phyloP scores from a whole-genome alignment of 1,284 basidiomycete species.

The Marasmius tenuissimus region DNA sequence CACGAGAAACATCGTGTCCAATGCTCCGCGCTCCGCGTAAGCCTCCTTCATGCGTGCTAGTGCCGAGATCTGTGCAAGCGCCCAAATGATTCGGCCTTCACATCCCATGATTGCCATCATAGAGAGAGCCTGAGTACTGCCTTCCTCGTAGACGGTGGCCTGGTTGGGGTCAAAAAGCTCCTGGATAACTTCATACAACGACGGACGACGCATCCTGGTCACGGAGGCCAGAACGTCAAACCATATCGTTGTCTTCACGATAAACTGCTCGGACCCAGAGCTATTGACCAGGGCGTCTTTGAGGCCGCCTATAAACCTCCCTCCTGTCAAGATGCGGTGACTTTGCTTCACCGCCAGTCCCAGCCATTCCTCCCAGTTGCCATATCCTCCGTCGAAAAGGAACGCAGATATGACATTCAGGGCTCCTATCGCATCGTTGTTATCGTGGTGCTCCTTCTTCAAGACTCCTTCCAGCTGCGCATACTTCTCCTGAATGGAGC shows the following conservation, averaged over 20 bases:
- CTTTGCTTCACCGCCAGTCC: slow-evolving; percentile 56
- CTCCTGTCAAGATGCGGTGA: slow-evolving; percentile 39
- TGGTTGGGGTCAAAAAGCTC: slow-evolving; percentile 50
- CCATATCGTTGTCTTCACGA: slow-evolving; percentile 82
- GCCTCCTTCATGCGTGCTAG: slow-evolving; percentile 66
- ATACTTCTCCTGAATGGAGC: slow-evolving; percentile 25
- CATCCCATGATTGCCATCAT: slow-evolving; percentile 87
- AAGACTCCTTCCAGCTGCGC: slow-evolving; percentile 25
- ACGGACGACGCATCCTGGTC: slow-evolving; percentile 58
- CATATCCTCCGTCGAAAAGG: slow-evolving; percentile 72
- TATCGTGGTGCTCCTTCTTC: slow-evolving; percentile 29
- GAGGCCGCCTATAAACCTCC: slow-evolving; percentile 32
- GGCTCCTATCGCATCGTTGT: slow-evolving; percentile 75
- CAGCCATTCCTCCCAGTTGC: slow-evolving; percentile 68
- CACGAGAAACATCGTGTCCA: slow-evolving; percentile 61
- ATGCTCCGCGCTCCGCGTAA: slow-evolving; percentile 35
- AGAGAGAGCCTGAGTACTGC: slow-evolving; percentile 36
- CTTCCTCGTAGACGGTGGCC: slow-evolving; percentile 35
- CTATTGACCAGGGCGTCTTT: slow-evolving; percentile 48
- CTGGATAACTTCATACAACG: slow-evolving; percentile 57
- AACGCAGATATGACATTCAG: slow-evolving; percentile 71
- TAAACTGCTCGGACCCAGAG: slow-evolving; percentile 54
- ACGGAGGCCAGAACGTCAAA: slow-evolving; percentile 80
- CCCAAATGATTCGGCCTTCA: slow-evolving; percentile 75
- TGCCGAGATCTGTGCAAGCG: slow-evolving; percentile 70